Conservation (phyloP, 768 basidiomycete species). For the Hericium alpestre region DNA sequence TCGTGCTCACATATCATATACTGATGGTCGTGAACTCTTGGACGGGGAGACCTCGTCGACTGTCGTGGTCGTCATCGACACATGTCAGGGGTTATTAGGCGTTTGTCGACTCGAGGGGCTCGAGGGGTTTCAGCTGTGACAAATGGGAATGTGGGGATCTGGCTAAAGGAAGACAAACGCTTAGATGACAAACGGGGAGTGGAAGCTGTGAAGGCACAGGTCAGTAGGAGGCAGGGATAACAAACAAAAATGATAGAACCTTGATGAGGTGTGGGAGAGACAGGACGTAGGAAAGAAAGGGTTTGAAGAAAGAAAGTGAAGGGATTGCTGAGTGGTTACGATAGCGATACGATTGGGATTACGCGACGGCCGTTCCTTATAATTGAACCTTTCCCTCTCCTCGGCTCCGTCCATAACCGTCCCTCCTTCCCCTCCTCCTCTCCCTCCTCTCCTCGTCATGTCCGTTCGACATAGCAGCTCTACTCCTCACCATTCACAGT, state of each 20-base stretch:
- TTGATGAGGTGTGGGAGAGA: neutral
- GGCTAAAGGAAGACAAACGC: too few relatives aligned
- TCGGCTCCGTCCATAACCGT: neutral
- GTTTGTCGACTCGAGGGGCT: neutral
- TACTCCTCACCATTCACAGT: constrained; percentile 33
- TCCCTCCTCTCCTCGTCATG: constrained; percentile 5
- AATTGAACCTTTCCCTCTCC: constrained; percentile 2
- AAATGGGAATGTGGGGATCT: neutral
- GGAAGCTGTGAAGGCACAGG: neutral
- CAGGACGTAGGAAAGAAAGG: neutral
- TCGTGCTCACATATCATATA: neutral
- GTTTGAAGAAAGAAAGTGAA: neutral
- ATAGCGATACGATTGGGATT: neutral
- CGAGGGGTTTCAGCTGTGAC: neutral
- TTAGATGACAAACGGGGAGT: too few relatives aligned
- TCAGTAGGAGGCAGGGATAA: neutral
- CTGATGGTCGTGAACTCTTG: neutral
- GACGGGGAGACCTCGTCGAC: too few relatives aligned
- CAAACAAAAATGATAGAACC: neutral
- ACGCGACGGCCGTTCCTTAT: constrained; percentile 1
- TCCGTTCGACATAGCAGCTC: constrained; percentile 30
- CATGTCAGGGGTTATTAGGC: too few relatives aligned
- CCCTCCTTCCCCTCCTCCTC: neutral
- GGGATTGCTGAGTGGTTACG: neutral
- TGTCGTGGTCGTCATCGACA: too few relatives aligned